Evolutionary conservation across 148 eudicot species (phyloP), one percentile per base, ranked within the genome.

Genomic region (Persicaria maculosa): DNA sequence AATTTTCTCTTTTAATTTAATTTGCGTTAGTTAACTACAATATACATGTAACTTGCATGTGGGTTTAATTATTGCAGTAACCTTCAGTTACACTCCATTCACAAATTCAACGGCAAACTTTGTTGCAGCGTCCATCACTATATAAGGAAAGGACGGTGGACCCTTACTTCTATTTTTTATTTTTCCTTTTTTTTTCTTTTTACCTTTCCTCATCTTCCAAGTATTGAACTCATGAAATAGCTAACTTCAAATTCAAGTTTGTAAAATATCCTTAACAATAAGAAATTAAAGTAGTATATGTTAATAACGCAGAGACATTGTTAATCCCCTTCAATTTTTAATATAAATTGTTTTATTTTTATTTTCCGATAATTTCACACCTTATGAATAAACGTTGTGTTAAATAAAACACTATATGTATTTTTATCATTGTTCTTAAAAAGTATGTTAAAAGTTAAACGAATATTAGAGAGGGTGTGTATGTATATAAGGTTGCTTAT

Each of bases 111-210:
- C 43, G 16, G 2, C 65, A 59, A 59, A 59, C 40, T 20, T 25
- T 9, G 44, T 61, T 61, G 16, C 44, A 61, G 68, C 68, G 43
- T 61, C 68, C 68, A 14, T 61, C 68, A 11, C 68, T 61, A 25
- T 10, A 31, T 9, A 61, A 61, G 16, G 44, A 9, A 61, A 61
- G 68, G 43, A 31, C 65, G 65, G 65, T 59, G 65, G 65, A 59
- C 5, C 36, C 22, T 22, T 7, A 20, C 8, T 22, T 59, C 8
- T 11, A 7, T 20, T 59, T 20, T 20, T 20, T 20, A 0, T 20
- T 59, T 22, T 31, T 31, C 22, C 22, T 11, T 16, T 20, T 59
- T 59, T 22, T 31, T 31, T 31, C 36, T 11, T 16, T 20, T 59
- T 59, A 9, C 20, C 65, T 59, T 22, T 36, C 22, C 40, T 59